These are phyloP conservation scores for Neofusicoccum sp. DNA, from an alignment of 2,329 filamentous ascomycete genomes.

Conservation along the genomic window DNA sequence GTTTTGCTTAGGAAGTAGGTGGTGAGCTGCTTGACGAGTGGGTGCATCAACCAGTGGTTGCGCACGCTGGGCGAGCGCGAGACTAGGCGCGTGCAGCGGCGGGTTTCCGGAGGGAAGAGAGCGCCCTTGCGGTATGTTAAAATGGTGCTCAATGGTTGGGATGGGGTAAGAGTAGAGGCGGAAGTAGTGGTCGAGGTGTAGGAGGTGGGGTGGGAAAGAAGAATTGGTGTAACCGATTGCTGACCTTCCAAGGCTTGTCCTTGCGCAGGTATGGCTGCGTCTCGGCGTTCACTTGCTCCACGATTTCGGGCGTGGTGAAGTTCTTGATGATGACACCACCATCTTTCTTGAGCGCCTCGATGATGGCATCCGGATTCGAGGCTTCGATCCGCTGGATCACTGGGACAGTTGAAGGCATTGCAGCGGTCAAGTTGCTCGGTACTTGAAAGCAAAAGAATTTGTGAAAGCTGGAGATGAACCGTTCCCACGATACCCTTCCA, in stretches of 20 bases:
- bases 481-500: too few species aligned
- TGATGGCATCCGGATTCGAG: neutral
- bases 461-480: neutral
- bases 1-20: constrained; percentile 10
- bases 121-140: constrained; percentile 1
- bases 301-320: constrained; percentile 33
- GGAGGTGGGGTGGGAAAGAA: neutral
- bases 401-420: constrained; percentile 8
- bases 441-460: neutral
- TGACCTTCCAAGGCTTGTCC: constrained; percentile 27
- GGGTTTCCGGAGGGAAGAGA: constrained; percentile 26
- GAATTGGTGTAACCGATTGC: neutral
- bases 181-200: neutral
- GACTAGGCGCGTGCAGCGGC: constrained; percentile 23
- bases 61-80: constrained; percentile 21
- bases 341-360: constrained; percentile 26
- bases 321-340: constrained; percentile 41
- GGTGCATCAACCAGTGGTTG: constrained; percentile 23
- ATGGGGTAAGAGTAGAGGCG: neutral
- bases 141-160: neutral
- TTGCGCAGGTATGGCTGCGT: constrained; percentile 30
- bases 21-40: constrained; percentile 12
- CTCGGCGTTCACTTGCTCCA: constrained; percentile 37
- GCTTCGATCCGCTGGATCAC: neutral
- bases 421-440: neutral